Base-by-base conservation (phyloP, 345 rosid genomes). In the Pseudoturritis turrita region DNA sequence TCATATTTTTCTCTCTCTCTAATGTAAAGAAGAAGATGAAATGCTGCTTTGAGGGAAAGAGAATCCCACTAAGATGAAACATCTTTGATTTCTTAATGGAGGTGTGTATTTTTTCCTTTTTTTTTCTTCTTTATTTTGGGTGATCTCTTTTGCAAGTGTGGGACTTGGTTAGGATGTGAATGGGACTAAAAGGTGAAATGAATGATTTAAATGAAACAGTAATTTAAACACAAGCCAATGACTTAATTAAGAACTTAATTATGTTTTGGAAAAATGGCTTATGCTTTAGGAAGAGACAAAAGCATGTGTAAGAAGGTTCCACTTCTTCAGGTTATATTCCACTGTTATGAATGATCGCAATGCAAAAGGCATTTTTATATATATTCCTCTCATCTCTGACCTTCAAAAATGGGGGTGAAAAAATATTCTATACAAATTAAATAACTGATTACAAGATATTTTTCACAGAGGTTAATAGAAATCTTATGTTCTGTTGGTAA, bases 61-160 rank as follows among this genome's bases (percentile, higher is more conserved):
- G 88, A 87, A 84, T 81, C 91, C 85, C 88, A 84, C 87, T 78
- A 80, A 62, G 74, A n/a, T 74, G 52, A 65, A 74, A 68, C 69
- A 68, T 75, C 56, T 75, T 59, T 68, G 49, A 75, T 75, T 59
- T 74, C 68, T 74, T 74, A 74, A 73, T 67, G 68, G 63, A 43
- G 46, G 53, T 66, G 54, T 74, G 6, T 36, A 4, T 22, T 36
- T 26, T 9, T 28, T n/a, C 46, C 26, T 43, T 31, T 41, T 61
- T 28, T 46, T 47, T 26, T 28, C 41, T 23, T 63, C 64, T 72
- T 72, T 72, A 53, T 54, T 54, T 73, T 36, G 11, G 6, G 19
- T 65, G 66, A 65, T 57, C 65, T 73, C 41, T 73, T 65, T 73
- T 40, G 67, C 68, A 49, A 66, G 68, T 67, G 60, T 74, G 67